phyloP scores from a whole-genome alignment of 139 green algal genomes.

The Tetraselmis striata region DNA sequence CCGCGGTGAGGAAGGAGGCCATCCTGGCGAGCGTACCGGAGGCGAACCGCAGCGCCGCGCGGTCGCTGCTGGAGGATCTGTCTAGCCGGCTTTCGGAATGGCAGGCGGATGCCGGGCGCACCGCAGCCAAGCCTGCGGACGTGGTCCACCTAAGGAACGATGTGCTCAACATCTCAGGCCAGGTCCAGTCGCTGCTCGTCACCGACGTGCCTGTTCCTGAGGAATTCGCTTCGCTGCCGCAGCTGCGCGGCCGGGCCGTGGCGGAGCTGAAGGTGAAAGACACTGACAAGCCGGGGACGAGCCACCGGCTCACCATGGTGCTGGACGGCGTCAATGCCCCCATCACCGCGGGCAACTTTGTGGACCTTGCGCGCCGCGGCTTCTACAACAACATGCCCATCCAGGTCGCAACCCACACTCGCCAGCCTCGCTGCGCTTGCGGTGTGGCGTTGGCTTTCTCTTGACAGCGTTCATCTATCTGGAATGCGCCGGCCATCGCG shows the following conservation, averaged over 20 bases:
- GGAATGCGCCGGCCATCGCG: too few species aligned
- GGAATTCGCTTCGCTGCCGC: background rate
- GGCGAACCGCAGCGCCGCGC: background rate
- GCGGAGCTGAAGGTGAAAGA: slow-evolving; percentile 82
- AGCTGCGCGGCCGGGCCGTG: slow-evolving; percentile 73
- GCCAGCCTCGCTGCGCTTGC: background rate
- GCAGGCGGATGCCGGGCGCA: background rate
- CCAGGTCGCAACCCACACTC: background rate
- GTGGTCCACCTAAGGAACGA: background rate
- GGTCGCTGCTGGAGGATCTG: background rate
- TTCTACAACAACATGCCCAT: slow-evolving; percentile 98
- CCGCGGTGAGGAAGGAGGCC: background rate
- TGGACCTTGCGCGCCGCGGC: slow-evolving; percentile 78
- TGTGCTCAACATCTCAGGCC: background rate
- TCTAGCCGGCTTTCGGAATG: background rate
- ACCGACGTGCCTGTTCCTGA: background rate
- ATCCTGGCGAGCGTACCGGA: background rate
- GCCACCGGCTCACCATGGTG: slow-evolving; percentile 18
- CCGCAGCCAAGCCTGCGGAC: background rate
- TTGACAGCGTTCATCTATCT: too few species aligned
- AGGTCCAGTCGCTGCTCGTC: background rate
- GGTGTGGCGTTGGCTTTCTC: background rate
- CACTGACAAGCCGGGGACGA: slow-evolving; percentile 24
- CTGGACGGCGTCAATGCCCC: slow-evolving; percentile 96
- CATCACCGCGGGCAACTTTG: slow-evolving; percentile 84